Base-by-base conservation (phyloP, 2,329 filamentous ascomycete species). In the Colletotrichum sp. region DNA sequence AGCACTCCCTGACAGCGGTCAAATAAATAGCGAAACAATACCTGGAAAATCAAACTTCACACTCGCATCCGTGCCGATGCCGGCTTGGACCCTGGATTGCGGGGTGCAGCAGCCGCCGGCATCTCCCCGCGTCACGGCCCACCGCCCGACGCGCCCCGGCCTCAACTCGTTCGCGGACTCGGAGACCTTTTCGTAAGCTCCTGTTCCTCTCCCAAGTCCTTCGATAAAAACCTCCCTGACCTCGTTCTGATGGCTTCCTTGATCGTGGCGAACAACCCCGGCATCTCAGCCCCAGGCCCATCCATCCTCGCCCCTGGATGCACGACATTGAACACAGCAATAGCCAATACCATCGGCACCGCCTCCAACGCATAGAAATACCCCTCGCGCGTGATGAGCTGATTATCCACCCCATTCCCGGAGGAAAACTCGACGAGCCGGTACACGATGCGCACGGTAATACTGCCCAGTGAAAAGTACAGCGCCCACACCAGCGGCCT, bases 381-480 rank as follows among this genome's bases (percentile, higher is more conserved):
- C 82, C 84, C 86, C 77, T 89, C 88, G 43, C 87, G 65, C 2
- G 58, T 69, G 9, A 72, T 59, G 8, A 76, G 26, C 34, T 34
- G n/a, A 7, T 81, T 82, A 2, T 81, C 78, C 36, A 85, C 78
- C 0, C 86, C 73, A 3, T 75, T 24, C 2, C 73, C 88, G 1
- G 83, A 82, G 0, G 86, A 85, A 78, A 89, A 91, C 76, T 92
- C 89, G 21, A 85, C 79, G 3, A 92, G 82, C 4, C 90, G 87
- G 80, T 88, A 92, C 69, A 90, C 84, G 75, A 92, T 92, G 16
- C 90, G 87, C 18, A 86, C 78, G 0, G 82, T 82, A 30, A 87
- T 86, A 75, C 85, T 82, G 7, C 78, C 59, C 0, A 87, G 78
- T 1, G 82, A 84, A 26, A 80, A 77, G 75, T 86, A 87, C 0